A percentile compares a stretch with the other conserved stretches of the same genome.
Conservation (phyloP, 208 protist genomes). For the Trypanosoma melophagium region DNA sequence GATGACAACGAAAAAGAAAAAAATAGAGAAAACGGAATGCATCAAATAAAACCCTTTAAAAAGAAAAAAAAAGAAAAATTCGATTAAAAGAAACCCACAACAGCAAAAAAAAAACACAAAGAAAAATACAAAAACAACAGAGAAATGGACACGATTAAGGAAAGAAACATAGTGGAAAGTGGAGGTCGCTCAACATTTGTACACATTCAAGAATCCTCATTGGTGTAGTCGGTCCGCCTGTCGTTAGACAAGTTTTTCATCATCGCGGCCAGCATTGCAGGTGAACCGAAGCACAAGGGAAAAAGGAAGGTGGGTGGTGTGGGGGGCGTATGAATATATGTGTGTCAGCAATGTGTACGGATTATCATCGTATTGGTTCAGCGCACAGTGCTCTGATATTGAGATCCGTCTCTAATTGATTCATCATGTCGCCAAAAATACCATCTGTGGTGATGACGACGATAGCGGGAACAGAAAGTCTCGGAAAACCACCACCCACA, state of each 20-base stretch:
- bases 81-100: too few species aligned
- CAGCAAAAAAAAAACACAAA: too few species aligned
- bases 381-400: conserved; percentile 30
- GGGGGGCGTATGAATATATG: too few species aligned
- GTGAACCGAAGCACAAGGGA: not conserved
- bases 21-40: too few species aligned
- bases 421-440: conserved; percentile 12
- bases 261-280: conserved; percentile 12
- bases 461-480: not conserved
- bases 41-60: too few species aligned
- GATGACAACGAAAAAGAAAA: too few species aligned
- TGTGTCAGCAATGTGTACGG: conserved; percentile 24
- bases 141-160: too few species aligned
- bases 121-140: too few species aligned
- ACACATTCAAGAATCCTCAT: conserved; percentile 38
- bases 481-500: conserved; percentile 25
- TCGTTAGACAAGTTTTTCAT: conserved; percentile 40
- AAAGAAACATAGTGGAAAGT: not conserved
- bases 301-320: not conserved
- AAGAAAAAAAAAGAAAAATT: too few species aligned
- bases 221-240: conserved; percentile 30
- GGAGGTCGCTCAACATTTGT: conserved; percentile 36
- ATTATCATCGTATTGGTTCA: conserved; percentile 26
- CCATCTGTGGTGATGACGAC: not conserved
- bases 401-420: conserved; percentile 14